Percentiles rank a stretch among this genome's conserved stretches.
Evolutionary conservation across 305 asterid species (phyloP).

Genomic region (Ruellia speciosa): DNA sequence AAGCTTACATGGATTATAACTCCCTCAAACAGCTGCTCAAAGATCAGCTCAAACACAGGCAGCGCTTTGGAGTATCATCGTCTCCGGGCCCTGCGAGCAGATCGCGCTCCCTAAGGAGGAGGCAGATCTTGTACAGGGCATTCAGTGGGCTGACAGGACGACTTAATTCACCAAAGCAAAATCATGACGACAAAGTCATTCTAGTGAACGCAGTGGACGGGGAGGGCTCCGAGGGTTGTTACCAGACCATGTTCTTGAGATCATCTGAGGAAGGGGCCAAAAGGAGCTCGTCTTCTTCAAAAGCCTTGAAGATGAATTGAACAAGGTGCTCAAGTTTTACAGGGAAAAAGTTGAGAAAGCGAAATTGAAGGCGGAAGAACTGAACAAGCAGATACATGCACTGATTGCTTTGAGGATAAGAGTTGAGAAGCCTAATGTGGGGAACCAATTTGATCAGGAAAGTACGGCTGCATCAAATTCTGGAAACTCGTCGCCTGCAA

Average conservation of each 20-base stretch:
- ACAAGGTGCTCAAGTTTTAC: constrained; percentile 58
- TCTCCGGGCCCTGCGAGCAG: background rate
- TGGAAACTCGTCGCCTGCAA: background rate
- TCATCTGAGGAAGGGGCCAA: constrained; percentile 64
- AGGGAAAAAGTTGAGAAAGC: constrained; percentile 42
- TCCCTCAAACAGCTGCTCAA: constrained; percentile 42
- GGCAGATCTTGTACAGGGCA: constrained; percentile 64
- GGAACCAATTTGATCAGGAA: constrained; percentile 16
- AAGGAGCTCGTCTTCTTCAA: constrained; percentile 51
- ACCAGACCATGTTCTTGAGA: constrained; percentile 62
- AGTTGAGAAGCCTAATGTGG: constrained; percentile 39
- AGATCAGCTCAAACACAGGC: constrained; percentile 31
- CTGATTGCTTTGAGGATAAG: constrained; percentile 65
- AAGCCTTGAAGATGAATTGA: constrained; percentile 59
- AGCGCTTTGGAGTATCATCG: constrained; percentile 16
- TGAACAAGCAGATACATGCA: constrained; percentile 77
- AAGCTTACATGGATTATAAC: constrained; percentile 64
- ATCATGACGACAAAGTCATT: constrained; percentile 51
- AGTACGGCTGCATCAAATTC: background rate
- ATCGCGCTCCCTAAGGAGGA: constrained; percentile 35
- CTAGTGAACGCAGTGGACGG: constrained; percentile 36
- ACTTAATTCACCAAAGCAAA: constrained; percentile 20
- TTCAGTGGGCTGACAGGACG: constrained; percentile 58
- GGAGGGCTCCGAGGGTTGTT: constrained; percentile 28
- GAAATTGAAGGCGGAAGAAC: constrained; percentile 45